Percentiles rank a stretch among this genome's conserved stretches.
phyloP scores from a whole-genome alignment of 495 filamentous ascomycete genomes.

The Platismatia glauca region DNA sequence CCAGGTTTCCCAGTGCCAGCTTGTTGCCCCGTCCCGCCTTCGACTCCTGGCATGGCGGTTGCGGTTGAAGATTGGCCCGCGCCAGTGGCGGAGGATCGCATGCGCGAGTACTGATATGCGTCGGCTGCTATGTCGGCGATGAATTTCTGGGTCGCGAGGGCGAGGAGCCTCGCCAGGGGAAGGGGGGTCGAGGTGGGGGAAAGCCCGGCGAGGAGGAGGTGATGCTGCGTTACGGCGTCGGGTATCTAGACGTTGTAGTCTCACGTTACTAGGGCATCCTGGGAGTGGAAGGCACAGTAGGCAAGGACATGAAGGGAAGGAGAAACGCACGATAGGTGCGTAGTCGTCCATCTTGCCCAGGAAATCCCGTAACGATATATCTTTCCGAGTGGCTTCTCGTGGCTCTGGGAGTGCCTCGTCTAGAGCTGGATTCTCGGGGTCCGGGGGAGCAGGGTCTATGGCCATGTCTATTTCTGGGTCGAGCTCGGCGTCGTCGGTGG shows the following conservation, averaged over 20 bases:
- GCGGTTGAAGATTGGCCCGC: conserved; percentile 57
- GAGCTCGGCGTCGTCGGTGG: conserved; percentile 24
- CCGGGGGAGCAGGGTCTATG: conserved; percentile 22
- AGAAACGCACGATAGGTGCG: conserved; percentile 78
- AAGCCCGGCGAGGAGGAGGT: conserved; percentile 89
- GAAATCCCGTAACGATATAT: conserved; percentile 84
- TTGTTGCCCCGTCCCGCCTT: conserved; percentile 42
- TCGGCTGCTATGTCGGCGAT: conserved; percentile 95
- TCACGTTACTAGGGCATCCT: background rate
- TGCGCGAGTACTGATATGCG: conserved; percentile 93
- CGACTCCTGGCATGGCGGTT: conserved; percentile 43
- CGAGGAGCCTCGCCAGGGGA: conserved; percentile 83
- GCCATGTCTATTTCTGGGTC: conserved; percentile 41
- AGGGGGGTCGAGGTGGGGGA: conserved; percentile 73
- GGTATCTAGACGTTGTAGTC: conserved; percentile 57
- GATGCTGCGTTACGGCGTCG: conserved; percentile 97
- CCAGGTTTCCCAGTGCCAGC: conserved; percentile 43
- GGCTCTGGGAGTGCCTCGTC: conserved; percentile 24
- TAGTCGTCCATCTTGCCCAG: conserved; percentile 96
- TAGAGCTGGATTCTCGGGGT: conserved; percentile 21
- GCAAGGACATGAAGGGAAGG: background rate
- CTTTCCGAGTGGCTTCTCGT: conserved; percentile 68
- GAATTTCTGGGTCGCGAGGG: conserved; percentile 95
- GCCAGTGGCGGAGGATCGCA: conserved; percentile 78
- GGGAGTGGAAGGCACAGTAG: background rate